Evolutionary conservation across 2,329 filamentous ascomycete species (phyloP).

Genomic region (Colletotrichum lindemuthianum): DNA sequence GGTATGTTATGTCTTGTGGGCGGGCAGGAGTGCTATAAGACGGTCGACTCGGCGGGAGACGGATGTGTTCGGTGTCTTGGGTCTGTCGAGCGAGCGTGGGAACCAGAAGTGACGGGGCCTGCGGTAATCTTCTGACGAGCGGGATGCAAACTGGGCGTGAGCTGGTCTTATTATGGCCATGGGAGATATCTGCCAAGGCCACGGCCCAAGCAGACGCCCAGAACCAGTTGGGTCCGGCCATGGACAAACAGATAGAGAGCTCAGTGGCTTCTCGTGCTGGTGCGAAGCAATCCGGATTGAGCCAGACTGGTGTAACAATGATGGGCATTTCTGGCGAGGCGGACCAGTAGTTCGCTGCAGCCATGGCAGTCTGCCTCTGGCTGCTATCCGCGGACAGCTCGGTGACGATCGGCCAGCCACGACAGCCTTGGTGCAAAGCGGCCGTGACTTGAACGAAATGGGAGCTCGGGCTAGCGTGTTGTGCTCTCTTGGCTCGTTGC

Average conservation of each 20-base stretch:
- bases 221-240: not conserved
- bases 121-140: not conserved
- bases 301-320: slow-evolving; percentile 1
- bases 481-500: not conserved
- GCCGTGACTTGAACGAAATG: not conserved
- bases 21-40: not conserved
- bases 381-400: not conserved
- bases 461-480: slow-evolving; percentile 12
- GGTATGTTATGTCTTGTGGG: not conserved
- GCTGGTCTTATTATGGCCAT: slow-evolving; percentile 12
- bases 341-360: not conserved
- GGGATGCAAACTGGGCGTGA: not conserved
- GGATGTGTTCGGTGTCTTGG: no score
- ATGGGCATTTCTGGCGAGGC: not conserved
- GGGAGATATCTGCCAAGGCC: not conserved
- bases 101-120: not conserved
- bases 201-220: not conserved
- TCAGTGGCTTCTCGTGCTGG: slow-evolving; percentile 6
- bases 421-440: slow-evolving; percentile 7
- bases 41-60: not conserved
- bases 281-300: slow-evolving; percentile 29
- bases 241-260: not conserved
- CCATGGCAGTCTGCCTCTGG: slow-evolving; percentile 3
- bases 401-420: slow-evolving; percentile 6
- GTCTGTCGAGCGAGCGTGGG: not conserved